Conservation (phyloP, 345 rosid genomes). For the Populus ilicifolia region DNA sequence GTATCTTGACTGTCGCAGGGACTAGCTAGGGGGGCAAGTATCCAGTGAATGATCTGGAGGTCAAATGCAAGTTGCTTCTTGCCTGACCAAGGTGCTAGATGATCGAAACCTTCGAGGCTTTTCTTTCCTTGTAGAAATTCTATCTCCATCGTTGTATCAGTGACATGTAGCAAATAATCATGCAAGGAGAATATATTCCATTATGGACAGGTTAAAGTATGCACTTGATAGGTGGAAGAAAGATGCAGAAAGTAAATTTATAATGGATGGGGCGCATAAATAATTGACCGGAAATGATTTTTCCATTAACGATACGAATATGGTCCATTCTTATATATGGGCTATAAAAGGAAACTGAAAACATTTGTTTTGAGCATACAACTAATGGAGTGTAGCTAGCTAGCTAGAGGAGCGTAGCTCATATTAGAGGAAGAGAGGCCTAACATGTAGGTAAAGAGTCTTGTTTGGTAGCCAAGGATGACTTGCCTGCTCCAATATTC, state of each 20-base stretch:
- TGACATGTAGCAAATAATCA: background rate
- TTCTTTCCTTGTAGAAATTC: background rate
- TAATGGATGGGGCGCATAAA: too few relatives aligned
- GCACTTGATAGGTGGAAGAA: background rate
- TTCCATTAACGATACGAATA: background rate
- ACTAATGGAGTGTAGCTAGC: background rate
- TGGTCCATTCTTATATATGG: background rate
- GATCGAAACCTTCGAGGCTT: background rate
- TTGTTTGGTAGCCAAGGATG: constrained; percentile 53
- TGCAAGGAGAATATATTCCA: constrained; percentile 16
- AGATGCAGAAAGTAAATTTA: too few relatives aligned
- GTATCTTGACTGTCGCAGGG: too few relatives aligned
- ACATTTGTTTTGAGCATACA: background rate
- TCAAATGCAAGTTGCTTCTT: background rate
- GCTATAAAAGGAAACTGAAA: constrained; percentile 4
- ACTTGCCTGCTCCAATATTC: constrained; percentile 41
- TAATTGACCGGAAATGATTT: background rate
- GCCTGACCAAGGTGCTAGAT: background rate
- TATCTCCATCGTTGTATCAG: background rate
- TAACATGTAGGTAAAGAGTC: constrained; percentile 41
- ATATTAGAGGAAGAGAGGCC: constrained; percentile 22
- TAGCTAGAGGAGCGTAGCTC: background rate
- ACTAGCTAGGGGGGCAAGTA: background rate
- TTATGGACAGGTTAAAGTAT: background rate
- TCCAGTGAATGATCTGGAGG: background rate